phyloP scores from a whole-genome alignment of 768 basidiomycete genomes.

The Mycena vulgaris region DNA sequence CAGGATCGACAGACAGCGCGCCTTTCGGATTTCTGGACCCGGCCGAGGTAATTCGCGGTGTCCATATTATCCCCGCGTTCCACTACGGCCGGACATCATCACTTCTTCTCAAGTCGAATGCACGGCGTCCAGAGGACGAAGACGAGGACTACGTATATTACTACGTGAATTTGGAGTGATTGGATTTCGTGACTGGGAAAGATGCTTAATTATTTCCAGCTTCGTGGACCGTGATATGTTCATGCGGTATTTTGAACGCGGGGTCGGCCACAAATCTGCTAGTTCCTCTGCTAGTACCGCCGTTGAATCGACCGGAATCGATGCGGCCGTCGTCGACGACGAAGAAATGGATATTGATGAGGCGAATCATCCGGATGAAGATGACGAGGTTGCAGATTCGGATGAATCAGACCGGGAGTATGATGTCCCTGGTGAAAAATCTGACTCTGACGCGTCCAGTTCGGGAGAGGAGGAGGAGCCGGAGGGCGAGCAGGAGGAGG shows the following conservation, averaged over 20 bases:
- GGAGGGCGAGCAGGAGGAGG: no score
- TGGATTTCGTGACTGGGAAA: background rate
- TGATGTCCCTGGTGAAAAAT: background rate
- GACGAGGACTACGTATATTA: conserved; percentile 50
- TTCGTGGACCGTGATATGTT: conserved; percentile 60
- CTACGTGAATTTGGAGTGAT: conserved; percentile 55
- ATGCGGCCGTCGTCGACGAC: conserved; percentile 3
- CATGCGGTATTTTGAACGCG: conserved; percentile 49
- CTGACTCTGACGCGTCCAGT: background rate
- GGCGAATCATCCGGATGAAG: no score
- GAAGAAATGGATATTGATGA: conserved; percentile 2
- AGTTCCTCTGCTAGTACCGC: background rate
- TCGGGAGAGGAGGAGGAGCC: background rate
- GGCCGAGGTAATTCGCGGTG: conserved; percentile 47
- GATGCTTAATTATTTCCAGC: conserved; percentile 38
- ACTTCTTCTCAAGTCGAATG: conserved; percentile 34
- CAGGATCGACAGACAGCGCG: conserved; percentile 37
- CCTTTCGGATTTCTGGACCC: conserved; percentile 56
- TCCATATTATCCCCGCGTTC: conserved; percentile 54
- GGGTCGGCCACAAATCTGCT: conserved; percentile 45
- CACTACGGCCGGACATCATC: conserved; percentile 35
- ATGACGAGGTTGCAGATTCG: no score
- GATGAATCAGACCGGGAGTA: background rate
- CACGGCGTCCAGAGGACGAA: conserved; percentile 28
- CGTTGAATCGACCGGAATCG: background rate